phyloP scores from a whole-genome alignment of 495 filamentous ascomycete species.

The Penicillium maclennaniae region DNA sequence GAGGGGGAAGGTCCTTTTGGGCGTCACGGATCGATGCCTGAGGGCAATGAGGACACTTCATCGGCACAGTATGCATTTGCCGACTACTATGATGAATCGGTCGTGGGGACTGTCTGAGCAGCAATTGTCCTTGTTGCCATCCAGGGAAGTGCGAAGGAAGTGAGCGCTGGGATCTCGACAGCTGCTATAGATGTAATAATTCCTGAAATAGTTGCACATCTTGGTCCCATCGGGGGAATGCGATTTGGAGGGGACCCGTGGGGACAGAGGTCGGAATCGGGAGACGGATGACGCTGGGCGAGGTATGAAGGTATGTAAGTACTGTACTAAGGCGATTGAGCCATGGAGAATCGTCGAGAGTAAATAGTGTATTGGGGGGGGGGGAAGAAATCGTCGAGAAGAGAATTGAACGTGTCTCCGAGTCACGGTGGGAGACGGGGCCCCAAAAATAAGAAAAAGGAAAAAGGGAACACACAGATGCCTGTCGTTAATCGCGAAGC shows the following conservation, averaged over 20 bases:
- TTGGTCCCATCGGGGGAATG: conserved; percentile 24
- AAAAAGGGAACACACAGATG: background rate
- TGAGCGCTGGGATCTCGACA: conserved; percentile 64
- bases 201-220: conserved; percentile 78
- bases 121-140: conserved; percentile 56
- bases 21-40: conserved; percentile 2
- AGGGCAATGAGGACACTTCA: conserved; percentile 6
- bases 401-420: background rate
- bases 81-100: conserved; percentile 65
- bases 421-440: conserved; percentile 4
- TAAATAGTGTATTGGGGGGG: background rate
- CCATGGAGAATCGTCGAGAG: background rate
- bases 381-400: conserved; percentile 1
- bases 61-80: conserved; percentile 53
- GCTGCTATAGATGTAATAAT: conserved; percentile 71
- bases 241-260: background rate
- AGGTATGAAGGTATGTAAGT: background rate
- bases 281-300: background rate
- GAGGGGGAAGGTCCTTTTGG: background rate
- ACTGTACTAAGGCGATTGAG: background rate
- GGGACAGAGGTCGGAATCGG: background rate
- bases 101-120: conserved; percentile 71
- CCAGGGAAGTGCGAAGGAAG: conserved; percentile 62
- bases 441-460: background rate
- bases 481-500: conserved; percentile 9